These are phyloP conservation scores for Guadua angustifolia DNA, from an alignment of 176 grass and related monocot species.

Conservation along the genomic window DNA sequence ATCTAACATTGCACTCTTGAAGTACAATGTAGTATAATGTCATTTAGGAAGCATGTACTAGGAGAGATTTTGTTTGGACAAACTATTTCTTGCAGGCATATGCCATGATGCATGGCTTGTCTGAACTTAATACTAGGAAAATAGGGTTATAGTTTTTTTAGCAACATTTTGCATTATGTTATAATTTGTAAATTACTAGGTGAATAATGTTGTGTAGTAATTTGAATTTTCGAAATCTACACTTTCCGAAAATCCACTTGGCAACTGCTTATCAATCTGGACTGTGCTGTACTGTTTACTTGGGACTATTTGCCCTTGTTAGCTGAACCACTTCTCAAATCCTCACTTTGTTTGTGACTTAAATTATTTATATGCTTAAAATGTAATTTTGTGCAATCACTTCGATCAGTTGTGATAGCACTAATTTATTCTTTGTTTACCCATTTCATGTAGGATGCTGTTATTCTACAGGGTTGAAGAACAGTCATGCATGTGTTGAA, in stretches of 20 bases:
- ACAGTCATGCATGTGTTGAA: constrained; percentile 89
- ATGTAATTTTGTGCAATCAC: neutral
- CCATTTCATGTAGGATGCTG: constrained; percentile 69
- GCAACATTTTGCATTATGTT: neutral
- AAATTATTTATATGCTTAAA: neutral
- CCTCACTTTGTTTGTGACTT: neutral
- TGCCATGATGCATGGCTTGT: neutral
- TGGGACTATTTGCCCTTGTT: neutral
- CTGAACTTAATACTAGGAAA: constrained; percentile 10
- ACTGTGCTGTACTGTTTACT: neutral
- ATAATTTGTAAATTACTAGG: constrained; percentile 5
- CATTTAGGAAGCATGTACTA: neutral
- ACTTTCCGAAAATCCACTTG: neutral
- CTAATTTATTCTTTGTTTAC: constrained; percentile 2
- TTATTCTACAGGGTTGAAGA: constrained; percentile 76
- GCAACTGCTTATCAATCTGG: neutral
- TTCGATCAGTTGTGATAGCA: neutral
- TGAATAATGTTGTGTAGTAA: neutral
- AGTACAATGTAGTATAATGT: neutral
- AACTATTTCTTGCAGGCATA: neutral
- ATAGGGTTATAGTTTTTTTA: neutral
- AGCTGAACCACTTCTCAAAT: neutral
- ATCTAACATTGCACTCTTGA: constrained; percentile 12
- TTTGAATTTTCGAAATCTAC: neutral
- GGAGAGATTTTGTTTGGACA: constrained; percentile 1